Base-by-base conservation (phyloP, 139 green algal genomes). In the Chlorella sp. region DNA sequence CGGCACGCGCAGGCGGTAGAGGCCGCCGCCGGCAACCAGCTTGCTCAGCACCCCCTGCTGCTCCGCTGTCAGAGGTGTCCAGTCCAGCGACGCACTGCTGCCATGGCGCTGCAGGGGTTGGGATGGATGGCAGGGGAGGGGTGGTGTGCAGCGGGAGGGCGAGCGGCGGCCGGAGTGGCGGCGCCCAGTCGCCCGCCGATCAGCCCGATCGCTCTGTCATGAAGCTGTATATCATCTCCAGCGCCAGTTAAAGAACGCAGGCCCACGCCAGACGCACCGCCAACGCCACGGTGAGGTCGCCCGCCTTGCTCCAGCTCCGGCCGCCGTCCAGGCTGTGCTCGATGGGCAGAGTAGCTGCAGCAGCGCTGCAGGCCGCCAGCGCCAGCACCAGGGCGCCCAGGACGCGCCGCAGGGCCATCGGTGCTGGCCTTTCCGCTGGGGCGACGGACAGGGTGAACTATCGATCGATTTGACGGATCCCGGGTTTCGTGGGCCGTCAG, bases 261-360 rank as follows among this genome's bases (percentile, higher is more conserved):
- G 26, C 12, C 0, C 15, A 6, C 30, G 30, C 23, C 12, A 7
- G 1, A 70, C 64, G 28, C 68, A 74, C 68, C 32, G n/a, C 38
- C 26, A 38, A 12, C 30, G 21, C 28, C 13, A 82, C 0, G 18
- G 76, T 82, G 76, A 82, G 57, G 32, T 23, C 13, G 34, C 76
- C 76, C 3, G 57, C 76, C 7, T 39, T 39, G 3, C 39, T 39
- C 7, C 34, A 82, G 12, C 60, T 71, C 25, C 28, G 18, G 34
- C 75, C 75, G 15, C 60, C 76, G 41, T 82, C 76, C 26, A 82
- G 60, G 38, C 76, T 82, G 38, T 82, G 60, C 38, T 82, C 76
- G 12, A 82, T 16, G 1, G 34, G 34, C 13, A 82, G 57, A 26
- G 36, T n/a, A 18, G 74, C 34, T 12, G 51, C 74, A 6, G 55